Evolutionary conservation across 2,329 filamentous ascomycete species (phyloP).

Genomic region (Cercospora brassicicola): DNA sequence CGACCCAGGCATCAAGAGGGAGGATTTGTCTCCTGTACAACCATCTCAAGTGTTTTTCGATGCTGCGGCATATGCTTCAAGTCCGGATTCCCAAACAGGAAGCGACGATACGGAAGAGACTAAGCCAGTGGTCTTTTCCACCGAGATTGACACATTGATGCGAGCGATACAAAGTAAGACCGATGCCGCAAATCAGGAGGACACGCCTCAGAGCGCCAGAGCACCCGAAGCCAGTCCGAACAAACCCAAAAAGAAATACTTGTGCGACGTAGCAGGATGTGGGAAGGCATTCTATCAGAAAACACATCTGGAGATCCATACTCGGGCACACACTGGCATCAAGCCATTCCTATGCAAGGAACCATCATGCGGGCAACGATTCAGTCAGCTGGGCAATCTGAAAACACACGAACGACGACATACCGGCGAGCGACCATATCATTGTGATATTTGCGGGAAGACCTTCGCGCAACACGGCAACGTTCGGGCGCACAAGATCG

Average conservation of each 20-base stretch:
- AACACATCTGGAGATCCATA: constrained; percentile 89
- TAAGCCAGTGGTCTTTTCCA: constrained; percentile 64
- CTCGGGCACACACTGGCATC: constrained; percentile 80
- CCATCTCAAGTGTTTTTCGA: constrained; percentile 44
- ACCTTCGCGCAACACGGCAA: constrained; percentile 84
- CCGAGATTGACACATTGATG: constrained; percentile 84
- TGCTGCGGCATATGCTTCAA: constrained; percentile 33
- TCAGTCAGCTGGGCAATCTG: constrained; percentile 87
- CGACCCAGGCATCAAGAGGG: constrained; percentile 47
- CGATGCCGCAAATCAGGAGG: constrained; percentile 35
- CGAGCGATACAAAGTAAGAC: constrained; percentile 75
- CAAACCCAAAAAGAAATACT: constrained; percentile 63
- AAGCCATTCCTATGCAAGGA: constrained; percentile 86
- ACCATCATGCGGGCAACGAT: constrained; percentile 71
- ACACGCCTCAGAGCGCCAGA: constrained; percentile 11
- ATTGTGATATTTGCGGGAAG: constrained; percentile 77
- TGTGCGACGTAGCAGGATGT: constrained; percentile 73
- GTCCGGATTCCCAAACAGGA: constrained; percentile 46
- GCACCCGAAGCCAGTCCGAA: constrained; percentile 10
- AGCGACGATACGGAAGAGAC: constrained; percentile 44
- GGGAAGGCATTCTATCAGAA: constrained; percentile 84
- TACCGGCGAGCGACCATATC: constrained; percentile 81
- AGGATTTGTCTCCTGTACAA: constrained; percentile 46
- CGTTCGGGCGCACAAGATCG: constrained; percentile 77
- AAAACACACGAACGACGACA: constrained; percentile 89